Evolutionary conservation across 768 basidiomycete species (phyloP).

Genomic region (Lentinula guzmanii): DNA sequence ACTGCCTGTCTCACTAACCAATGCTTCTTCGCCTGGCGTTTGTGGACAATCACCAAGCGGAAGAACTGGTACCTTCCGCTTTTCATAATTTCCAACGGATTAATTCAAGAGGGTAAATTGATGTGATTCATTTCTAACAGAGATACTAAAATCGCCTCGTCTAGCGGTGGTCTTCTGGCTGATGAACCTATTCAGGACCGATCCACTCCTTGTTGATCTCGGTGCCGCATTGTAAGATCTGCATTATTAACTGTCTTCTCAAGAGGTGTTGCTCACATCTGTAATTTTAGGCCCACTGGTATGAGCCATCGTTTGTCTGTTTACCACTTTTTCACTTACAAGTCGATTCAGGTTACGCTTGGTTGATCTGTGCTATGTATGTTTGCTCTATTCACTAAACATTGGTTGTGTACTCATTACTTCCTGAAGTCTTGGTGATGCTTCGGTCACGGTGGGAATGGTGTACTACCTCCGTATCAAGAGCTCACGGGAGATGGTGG

Average conservation of each 20-base stretch:
- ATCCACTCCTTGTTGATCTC: neutral
- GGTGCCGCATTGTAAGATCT: neutral
- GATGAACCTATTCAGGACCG: neutral
- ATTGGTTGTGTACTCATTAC: neutral
- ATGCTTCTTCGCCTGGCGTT: conserved; percentile 3
- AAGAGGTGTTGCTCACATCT: too few species aligned
- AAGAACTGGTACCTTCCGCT: conserved; percentile 2
- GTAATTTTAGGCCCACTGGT: conserved; percentile 1
- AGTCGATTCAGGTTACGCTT: neutral
- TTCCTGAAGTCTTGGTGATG: neutral
- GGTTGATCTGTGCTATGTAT: conserved; percentile 2
- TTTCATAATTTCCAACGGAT: neutral
- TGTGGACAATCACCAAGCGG: conserved; percentile 4
- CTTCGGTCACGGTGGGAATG: conserved; percentile 2
- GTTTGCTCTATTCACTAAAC: neutral
- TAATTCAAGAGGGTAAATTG: neutral
- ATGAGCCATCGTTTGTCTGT: neutral
- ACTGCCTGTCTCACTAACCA: conserved; percentile 1
- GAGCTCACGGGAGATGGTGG: neutral
- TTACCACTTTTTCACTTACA: neutral
- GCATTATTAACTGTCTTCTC: neutral
- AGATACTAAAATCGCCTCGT: neutral
- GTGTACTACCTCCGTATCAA: conserved; percentile 4
- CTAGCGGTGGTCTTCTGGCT: conserved; percentile 1
- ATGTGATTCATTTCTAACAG: too few species aligned